A percentile compares a stretch with the other conserved stretches of the same genome.
phyloP scores from a whole-genome alignment of 768 basidiomycete species.

The Stropharia rugosoannulata region DNA sequence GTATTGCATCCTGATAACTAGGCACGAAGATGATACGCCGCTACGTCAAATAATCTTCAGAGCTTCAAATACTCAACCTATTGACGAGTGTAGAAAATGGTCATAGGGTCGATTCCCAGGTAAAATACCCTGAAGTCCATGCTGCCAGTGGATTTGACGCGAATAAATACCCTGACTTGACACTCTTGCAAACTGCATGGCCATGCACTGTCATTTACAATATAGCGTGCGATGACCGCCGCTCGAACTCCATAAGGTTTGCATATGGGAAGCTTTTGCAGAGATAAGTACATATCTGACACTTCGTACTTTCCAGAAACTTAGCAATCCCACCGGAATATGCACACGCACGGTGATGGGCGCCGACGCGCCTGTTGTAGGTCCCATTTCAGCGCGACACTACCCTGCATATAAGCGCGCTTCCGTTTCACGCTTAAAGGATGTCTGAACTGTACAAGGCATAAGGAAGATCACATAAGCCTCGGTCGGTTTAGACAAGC shows the following conservation, averaged over 20 bases:
- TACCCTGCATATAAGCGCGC: background rate
- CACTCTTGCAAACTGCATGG: no score
- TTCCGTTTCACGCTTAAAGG: background rate
- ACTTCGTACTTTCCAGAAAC: conserved; percentile 1
- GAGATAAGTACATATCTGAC: background rate
- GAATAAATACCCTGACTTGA: no score
- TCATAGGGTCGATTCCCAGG: no score
- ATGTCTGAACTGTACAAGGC: background rate
- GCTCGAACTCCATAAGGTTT: conserved; percentile 2
- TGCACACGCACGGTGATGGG: background rate
- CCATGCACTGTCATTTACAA: background rate
- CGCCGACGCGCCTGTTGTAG: background rate
- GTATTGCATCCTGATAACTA: no score
- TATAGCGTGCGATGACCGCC: conserved; percentile 1
- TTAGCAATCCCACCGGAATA: background rate
- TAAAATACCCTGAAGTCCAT: no score
- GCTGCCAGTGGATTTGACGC: no score
- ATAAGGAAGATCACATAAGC: background rate
- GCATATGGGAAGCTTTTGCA: background rate
- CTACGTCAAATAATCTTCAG: no score
- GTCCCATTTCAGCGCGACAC: background rate
- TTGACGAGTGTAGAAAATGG: no score
- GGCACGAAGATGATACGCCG: no score
- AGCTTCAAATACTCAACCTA: no score
- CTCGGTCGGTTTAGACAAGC: background rate